Percentiles rank a stretch among this genome's conserved stretches.
Evolutionary conservation across 2,329 filamentous ascomycete genomes (phyloP).

Genomic region (Epichloe glyceriae): DNA sequence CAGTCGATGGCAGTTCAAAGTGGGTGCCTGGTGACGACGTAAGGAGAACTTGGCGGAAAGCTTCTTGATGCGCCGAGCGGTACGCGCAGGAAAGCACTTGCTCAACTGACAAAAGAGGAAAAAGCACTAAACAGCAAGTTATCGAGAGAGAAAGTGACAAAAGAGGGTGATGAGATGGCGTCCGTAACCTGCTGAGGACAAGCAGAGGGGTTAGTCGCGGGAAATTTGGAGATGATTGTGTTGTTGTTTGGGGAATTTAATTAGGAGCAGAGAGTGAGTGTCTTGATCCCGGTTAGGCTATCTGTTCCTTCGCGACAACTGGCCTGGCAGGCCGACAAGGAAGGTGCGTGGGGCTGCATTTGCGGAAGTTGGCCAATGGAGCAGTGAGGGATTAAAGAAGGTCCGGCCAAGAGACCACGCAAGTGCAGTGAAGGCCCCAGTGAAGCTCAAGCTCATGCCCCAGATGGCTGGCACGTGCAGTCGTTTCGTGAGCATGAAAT

Average conservation of each 20-base stretch:
- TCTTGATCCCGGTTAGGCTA: constrained; percentile 18
- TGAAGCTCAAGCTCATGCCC: background rate
- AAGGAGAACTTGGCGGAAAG: constrained; percentile 17
- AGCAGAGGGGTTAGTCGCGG: constrained; percentile 13
- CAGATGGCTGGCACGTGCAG: constrained; percentile 1
- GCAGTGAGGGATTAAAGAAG: constrained; percentile 8
- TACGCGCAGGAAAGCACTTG: constrained; percentile 10
- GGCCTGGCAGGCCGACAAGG: background rate
- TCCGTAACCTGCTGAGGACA: constrained; percentile 15
- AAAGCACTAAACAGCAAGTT: constrained; percentile 8
- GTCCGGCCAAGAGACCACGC: constrained; percentile 8
- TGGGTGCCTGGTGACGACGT: constrained; percentile 12
- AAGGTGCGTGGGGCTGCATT: constrained; percentile 6
- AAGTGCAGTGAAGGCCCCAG: too few species aligned
- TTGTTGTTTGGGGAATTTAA: constrained; percentile 7
- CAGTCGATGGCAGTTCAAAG: constrained; percentile 5
- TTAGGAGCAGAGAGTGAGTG: constrained; percentile 6
- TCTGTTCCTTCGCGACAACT: constrained; percentile 17
- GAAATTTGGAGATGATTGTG: constrained; percentile 7
- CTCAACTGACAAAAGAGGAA: constrained; percentile 3
- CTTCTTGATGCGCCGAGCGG: constrained; percentile 27
- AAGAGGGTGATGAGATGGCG: constrained; percentile 9
- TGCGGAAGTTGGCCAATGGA: constrained; percentile 9
- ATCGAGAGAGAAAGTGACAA: constrained; percentile 10
- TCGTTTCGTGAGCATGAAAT: too few species aligned